These are phyloP conservation scores for Cordyceps farinosa DNA, from an alignment of 2,329 filamentous ascomycete species.

Conservation along the genomic window DNA sequence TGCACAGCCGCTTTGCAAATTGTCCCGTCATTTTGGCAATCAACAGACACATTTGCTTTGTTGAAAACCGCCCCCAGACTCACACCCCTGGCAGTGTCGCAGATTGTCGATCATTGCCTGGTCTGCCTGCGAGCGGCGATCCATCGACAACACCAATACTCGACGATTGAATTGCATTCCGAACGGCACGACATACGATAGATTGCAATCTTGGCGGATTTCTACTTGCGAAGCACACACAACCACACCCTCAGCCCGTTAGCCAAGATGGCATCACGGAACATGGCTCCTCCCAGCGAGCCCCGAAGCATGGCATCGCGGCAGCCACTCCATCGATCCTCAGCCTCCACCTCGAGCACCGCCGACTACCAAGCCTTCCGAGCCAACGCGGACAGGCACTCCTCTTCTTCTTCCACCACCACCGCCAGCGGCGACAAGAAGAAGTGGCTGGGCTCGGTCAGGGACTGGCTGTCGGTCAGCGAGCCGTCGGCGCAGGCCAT, in stretches of 20 bases:
- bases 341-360: neutral
- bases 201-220: no score
- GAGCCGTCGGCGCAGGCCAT: slow-evolving; percentile 50
- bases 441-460: slow-evolving; percentile 43
- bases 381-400: neutral
- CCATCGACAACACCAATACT: neutral
- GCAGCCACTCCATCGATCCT: neutral
- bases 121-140: neutral
- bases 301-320: neutral
- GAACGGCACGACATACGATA: neutral
- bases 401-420: no score
- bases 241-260: no score
- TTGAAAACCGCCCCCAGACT: neutral
- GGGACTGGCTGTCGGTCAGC: slow-evolving; percentile 45
- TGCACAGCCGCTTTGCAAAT: neutral
- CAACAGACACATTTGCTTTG: neutral
- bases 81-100: neutral
- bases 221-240: neutral
- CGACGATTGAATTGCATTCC: neutral
- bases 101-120: slow-evolving; percentile 8
- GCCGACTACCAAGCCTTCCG: neutral
- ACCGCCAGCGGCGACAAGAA: slow-evolving; percentile 20
- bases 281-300: neutral
- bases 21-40: neutral
- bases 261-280: neutral